These are phyloP conservation scores for Cymbopogon citratus DNA, from an alignment of 176 grass and related monocot species.

Conservation along the genomic window DNA sequence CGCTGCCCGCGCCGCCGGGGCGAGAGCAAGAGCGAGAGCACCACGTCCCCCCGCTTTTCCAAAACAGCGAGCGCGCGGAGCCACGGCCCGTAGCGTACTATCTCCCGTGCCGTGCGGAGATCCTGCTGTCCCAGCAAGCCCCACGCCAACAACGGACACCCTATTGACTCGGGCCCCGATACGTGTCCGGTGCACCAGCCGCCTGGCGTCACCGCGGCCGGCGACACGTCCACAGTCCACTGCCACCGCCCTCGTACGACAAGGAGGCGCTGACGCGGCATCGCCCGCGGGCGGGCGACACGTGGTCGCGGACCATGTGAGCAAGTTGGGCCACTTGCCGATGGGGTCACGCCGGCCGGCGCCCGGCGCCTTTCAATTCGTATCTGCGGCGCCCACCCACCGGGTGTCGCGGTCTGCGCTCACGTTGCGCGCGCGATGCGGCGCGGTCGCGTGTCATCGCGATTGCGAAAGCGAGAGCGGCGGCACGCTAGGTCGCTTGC, in stretches of 20 bases:
- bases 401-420: neutral
- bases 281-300: neutral
- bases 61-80: neutral
- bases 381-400: neutral
- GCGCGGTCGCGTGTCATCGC: neutral
- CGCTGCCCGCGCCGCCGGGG: neutral
- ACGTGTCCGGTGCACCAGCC: neutral
- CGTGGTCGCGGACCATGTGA: constrained; percentile 19
- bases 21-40: neutral
- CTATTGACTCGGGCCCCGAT: neutral
- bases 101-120: neutral
- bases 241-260: neutral
- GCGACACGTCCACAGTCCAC: neutral
- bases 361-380: too few relatives aligned
- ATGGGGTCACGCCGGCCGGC: neutral
- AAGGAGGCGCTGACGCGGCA: neutral
- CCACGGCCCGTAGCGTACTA: neutral
- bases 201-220: neutral
- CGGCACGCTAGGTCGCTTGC: neutral
- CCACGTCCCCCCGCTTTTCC: neutral
- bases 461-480: neutral
- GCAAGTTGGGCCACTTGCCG: constrained; percentile 37
- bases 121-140: neutral
- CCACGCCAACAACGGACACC: neutral
- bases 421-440: constrained; percentile 4